Base-by-base conservation (phyloP, 2,329 filamentous ascomycete genomes). In the Colletotrichum euphorbiae region DNA sequence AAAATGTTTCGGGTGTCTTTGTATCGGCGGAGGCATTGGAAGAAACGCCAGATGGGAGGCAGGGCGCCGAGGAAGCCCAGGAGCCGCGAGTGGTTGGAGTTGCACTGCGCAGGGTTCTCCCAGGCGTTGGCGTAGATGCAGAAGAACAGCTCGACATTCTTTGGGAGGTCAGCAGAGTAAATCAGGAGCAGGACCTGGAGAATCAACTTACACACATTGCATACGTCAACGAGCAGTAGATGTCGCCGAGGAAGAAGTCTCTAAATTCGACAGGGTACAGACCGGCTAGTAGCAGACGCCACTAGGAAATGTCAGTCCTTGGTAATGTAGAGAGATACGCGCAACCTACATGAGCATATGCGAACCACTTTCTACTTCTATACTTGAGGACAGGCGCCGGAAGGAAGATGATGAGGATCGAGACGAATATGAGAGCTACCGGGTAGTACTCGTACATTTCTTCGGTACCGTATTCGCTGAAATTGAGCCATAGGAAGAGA, bases 231-330 rank as follows among this genome's bases (percentile, higher is more conserved):
- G 96, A 98, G 79, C 95, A 98, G 79, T 97, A 97, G 85, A 98
- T 98, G 77, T 99, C 96, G 59, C 96, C 96, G 0, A 98, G 86
- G 79, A 98, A 98, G 81, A 99, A 98, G 79, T 99, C 96, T 66
- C 94, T 89, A 77, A 98, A 99, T 77, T 98, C 95, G 56, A 99
- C 96, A 1, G 93, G 93, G 75, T 97, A 98, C 19, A 97, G 77
- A 4, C 94, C 94, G 13, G 95, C 93, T 55, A 95, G 86, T 60
- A 97, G 81, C 17, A 98, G 84, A 69, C 96, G 92, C 87, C 92
- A 97, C 91, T 96, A 71, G 4, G 7, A 62, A 83, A 70, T 83
- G 78, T 67, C 36, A 64, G 11, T 40, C 15, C 24, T 24, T 4
- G 12, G 4, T 2, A 4, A 24, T 24, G 8, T 12, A 7, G 12